Evolutionary conservation across 257 asterid genomes (phyloP).

Genomic region (Ballota nigra): DNA sequence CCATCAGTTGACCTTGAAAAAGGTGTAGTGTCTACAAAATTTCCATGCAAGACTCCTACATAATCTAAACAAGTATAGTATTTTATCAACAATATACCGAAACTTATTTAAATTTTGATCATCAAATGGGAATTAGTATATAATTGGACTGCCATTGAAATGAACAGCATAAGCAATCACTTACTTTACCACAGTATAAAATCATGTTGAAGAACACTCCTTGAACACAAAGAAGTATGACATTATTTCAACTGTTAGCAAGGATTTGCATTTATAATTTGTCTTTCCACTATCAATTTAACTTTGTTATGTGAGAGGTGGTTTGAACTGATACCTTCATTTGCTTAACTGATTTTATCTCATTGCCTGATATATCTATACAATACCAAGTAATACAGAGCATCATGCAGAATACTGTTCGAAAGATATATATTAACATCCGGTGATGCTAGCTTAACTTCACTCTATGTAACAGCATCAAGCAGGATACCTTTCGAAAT

Average conservation of each 20-base stretch:
- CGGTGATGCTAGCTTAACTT: neutral
- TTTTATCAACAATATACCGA: neutral
- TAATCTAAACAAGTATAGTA: neutral
- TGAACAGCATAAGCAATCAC: neutral
- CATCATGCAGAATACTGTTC: neutral
- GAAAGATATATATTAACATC: neutral
- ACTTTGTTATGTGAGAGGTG: neutral
- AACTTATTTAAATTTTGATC: neutral
- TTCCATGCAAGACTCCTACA: constrained; percentile 83
- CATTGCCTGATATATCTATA: neutral
- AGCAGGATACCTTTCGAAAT: neutral
- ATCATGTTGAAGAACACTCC: neutral
- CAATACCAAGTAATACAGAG: neutral
- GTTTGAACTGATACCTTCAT: neutral
- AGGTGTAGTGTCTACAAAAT: constrained; percentile 89
- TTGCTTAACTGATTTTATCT: neutral
- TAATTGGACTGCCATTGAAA: constrained; percentile 5
- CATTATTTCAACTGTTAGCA: neutral
- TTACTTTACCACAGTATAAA: neutral
- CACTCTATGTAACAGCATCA: neutral
- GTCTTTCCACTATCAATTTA: too few species aligned
- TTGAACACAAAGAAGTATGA: neutral
- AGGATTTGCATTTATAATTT: too few species aligned
- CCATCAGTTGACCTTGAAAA: constrained; percentile 51
- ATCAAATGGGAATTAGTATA: neutral